Base-by-base conservation (phyloP, 2,329 filamentous ascomycete genomes). In the Apiospora arundinis region DNA sequence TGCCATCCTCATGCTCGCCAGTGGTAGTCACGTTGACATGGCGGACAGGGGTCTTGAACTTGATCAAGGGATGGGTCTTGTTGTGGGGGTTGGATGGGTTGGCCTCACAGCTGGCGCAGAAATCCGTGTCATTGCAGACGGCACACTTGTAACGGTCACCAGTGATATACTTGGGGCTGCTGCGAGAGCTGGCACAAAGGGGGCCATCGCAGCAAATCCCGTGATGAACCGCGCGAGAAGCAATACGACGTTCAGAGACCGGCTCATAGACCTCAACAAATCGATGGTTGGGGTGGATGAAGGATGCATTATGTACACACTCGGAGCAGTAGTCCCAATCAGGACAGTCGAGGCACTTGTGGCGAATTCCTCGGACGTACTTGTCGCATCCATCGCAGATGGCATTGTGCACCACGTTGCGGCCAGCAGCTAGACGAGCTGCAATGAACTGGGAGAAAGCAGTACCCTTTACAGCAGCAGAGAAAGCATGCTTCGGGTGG, bases 131-230 rank as follows among this genome's bases (percentile, higher is more conserved):
- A 78, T 97, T 88, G 86, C 96, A 99, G 71, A 99, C 92, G 69
- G 95, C 94, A 80, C 96, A 99, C 90, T 99, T 99, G 89, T 96
- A 99, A 74, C 96, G 93, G 73, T 92, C 89, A 69, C 96, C 97
- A 70, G 88, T 87, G 77, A 99, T 98, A 83, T 95, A 97, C 42
- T 85, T 89, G 86, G 78, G 85, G 80, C 80, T 87, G 80, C 75
- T 82, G 76, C 77, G 86, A 76, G 82, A 85, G 77, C 85, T 83
- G 72, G 88, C 88, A 88, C 96, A 99, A 60, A 97, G 88, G 32
- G 95, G 95, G 0, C 96, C 96, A 81, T 99, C 96, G 79, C 96
- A 99, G 87, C 93, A 97, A 79, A 98, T 95, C 71, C 95, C 95
- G 74, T 88, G 86, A 80, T 99, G 96, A 52, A 90, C 87, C 71